phyloP scores from a whole-genome alignment of 441 rosid species.

The Arabidopsis hybrid region DNA sequence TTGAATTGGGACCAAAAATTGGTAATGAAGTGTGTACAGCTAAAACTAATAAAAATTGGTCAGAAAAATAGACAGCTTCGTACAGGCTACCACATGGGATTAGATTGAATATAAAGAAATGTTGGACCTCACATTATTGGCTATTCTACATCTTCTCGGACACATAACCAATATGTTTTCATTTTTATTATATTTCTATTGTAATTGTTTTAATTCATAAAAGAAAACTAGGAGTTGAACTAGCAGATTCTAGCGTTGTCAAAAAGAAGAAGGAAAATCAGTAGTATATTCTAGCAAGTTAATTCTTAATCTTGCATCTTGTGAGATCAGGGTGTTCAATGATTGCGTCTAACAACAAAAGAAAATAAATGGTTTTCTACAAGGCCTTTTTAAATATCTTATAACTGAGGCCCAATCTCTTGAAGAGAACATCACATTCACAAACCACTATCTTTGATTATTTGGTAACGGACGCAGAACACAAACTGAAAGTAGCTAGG shows the following conservation, averaged over 20 bases:
- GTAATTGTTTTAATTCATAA: not conserved
- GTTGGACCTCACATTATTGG: constrained; percentile 32
- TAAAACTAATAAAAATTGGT: constrained; percentile 16
- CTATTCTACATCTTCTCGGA: constrained; percentile 33
- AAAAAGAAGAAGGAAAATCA: not conserved
- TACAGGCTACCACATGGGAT: constrained; percentile 39
- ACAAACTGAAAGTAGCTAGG: not conserved
- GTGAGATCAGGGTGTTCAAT: not conserved
- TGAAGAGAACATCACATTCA: not conserved
- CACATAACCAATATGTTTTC: not conserved
- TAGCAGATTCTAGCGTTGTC: constrained; percentile 14
- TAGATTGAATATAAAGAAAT: constrained; percentile 16
- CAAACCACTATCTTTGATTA: not conserved
- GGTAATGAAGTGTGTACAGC: constrained; percentile 36
- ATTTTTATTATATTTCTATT: not conserved
- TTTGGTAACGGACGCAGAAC: not conserved
- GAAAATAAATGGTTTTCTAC: not conserved
- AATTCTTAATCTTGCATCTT: not conserved
- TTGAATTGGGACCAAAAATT: constrained; percentile 27
- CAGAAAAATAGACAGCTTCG: constrained; percentile 39
- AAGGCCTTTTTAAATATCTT: not conserved
- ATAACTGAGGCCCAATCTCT: not conserved
- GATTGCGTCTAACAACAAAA: not conserved
- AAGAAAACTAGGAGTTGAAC: constrained; percentile 19
- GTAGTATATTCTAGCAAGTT: not conserved